Conservation (phyloP, 441 rosid genomes). For the Eutrema salsugineum region DNA sequence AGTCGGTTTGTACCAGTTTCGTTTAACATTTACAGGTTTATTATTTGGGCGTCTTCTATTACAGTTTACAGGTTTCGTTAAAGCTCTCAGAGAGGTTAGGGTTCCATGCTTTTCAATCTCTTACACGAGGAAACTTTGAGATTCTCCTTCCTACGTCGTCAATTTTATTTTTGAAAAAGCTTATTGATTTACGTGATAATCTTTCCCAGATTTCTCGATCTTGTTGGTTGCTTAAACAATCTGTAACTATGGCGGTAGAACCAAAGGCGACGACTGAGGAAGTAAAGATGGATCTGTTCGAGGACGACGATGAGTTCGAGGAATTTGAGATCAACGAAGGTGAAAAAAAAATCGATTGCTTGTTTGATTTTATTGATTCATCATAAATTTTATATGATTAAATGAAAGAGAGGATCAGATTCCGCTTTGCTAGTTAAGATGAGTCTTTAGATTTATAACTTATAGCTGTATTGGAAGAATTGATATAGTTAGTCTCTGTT, state of each 20-base stretch:
- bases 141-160: background rate
- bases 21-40: background rate
- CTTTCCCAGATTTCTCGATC: conserved; percentile 11
- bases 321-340: conserved; percentile 85
- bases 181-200: background rate
- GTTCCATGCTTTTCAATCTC: background rate
- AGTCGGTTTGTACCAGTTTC: background rate
- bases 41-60: too few species aligned
- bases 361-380: background rate
- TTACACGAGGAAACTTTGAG: background rate
- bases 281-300: conserved; percentile 77
- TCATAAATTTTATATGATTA: background rate
- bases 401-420: background rate
- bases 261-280: conserved; percentile 61
- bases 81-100: background rate
- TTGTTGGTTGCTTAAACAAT: background rate
- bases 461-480: background rate
- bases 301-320: conserved; percentile 96
- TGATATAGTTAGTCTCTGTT: background rate
- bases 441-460: background rate
- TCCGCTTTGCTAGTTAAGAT: background rate
- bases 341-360: background rate
- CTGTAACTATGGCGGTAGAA: conserved; percentile 58
- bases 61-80: too few species aligned
- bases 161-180: background rate